Conservation (phyloP, 768 basidiomycete species). For the Lentinula sp. region DNA sequence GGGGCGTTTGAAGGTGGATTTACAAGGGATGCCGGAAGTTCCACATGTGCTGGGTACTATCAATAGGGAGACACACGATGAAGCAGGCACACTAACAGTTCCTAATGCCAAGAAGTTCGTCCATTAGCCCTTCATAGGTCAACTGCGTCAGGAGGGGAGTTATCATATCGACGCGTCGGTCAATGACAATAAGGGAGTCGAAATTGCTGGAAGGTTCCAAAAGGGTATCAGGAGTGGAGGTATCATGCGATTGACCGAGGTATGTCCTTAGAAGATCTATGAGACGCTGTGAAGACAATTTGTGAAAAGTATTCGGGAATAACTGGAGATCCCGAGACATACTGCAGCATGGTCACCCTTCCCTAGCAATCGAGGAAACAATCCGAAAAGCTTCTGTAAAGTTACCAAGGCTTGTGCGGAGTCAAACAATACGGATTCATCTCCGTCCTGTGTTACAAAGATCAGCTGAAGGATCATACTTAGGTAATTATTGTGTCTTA, state of each 20-base stretch:
- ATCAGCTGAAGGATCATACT: constrained; percentile 5
- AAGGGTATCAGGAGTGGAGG: constrained; percentile 31
- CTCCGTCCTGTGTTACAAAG: constrained; percentile 66
- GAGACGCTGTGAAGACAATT: constrained; percentile 49
- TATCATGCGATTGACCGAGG: constrained; percentile 31
- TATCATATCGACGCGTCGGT: constrained; percentile 90
- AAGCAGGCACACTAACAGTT: constrained; percentile 56
- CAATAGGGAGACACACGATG: not conserved
- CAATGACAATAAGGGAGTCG: constrained; percentile 84
- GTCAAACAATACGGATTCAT: constrained; percentile 85
- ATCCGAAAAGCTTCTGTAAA: constrained; percentile 79
- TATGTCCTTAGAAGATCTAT: constrained; percentile 65
- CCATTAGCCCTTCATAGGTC: constrained; percentile 94
- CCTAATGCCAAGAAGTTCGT: constrained; percentile 85
- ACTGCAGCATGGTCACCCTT: constrained; percentile 88
- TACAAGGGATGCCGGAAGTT: constrained; percentile 69
- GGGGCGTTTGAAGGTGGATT: constrained; percentile 46
- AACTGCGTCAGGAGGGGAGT: constrained; percentile 93
- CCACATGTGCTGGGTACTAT: constrained; percentile 56
- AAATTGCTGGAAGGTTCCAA: constrained; percentile 52
- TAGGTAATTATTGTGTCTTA: constrained; percentile 32
- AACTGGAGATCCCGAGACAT: constrained; percentile 13
- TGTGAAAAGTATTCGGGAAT: not conserved
- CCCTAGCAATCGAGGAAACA: constrained; percentile 86
- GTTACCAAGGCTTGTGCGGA: constrained; percentile 82